Base-by-base conservation (phyloP, 768 basidiomycete genomes). In the Lyophyllum atratum region DNA sequence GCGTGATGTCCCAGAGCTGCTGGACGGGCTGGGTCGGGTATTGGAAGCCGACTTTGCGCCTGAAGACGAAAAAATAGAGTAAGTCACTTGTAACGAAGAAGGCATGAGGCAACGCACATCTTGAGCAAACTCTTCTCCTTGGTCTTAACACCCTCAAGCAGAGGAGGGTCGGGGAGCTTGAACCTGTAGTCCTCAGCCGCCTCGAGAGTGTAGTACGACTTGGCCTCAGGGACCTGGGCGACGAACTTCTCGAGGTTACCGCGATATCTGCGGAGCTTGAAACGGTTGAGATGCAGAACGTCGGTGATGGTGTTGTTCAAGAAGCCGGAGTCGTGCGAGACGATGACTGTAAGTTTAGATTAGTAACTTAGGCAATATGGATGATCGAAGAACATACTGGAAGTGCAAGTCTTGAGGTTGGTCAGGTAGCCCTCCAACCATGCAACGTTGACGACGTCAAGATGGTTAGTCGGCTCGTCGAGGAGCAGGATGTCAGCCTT, bases 141-240 rank as follows among this genome's bases (percentile, higher is more conserved):
- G 70, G 95, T 98, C 90, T 98, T 98, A 80, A 98, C 95, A 90
- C 95, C 95, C 64, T 98, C 95, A 60, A 98, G 90, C 63, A 98
- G 87, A 70, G 95, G 95, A 52, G 95, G 95, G 70, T 93, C 89
- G 55, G 95, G 95, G 66, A 98, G 87, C 86, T 94, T 95, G 88
- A 97, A 98, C 79, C 86, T 90, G 87, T 98, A 98, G 82, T 96
- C 93, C 79, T 96, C 95, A 52, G 86, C 85, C 56, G 95, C 93
- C 78, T 96, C 87, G 66, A 98, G 92, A 59, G 90, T 92, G 83
- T 94, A 98, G 85, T 98, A 98, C 8, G 94, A 93, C 80, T 90
- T 95, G 74, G 95, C 95, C 79, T 98, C 95, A 43, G 95, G 95
- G 56, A 98, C 95, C 64, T 83, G 84, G 75, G 92, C 86, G 70